Conservation (phyloP, 805 yeast species). For the Candida argentea region DNA sequence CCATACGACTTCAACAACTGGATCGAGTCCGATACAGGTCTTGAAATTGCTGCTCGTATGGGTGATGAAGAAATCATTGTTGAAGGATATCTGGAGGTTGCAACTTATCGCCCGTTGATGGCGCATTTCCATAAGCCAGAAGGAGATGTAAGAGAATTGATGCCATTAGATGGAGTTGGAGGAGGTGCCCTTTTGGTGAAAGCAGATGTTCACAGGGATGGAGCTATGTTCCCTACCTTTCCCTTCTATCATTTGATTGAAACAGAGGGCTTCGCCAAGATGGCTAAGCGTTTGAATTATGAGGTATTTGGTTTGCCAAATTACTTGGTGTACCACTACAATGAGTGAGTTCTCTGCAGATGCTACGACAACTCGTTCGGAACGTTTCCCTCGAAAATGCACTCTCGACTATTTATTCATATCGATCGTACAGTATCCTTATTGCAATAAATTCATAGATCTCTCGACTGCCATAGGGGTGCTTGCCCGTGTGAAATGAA, state of each 20-base stretch:
- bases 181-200: slow-evolving; percentile 94
- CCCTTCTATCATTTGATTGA: slow-evolving; percentile 95
- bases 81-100: slow-evolving; percentile 89
- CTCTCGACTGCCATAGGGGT: no score
- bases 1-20: slow-evolving; percentile 96
- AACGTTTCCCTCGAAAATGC: not conserved
- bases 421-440: not conserved
- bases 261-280: slow-evolving; percentile 97
- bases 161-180: slow-evolving; percentile 94
- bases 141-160: slow-evolving; percentile 55
- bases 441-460: not conserved
- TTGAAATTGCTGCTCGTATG: slow-evolving; percentile 61
- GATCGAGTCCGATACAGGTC: slow-evolving; percentile 79
- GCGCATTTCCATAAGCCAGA: slow-evolving; percentile 68
- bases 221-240: slow-evolving; percentile 99
- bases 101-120: slow-evolving; percentile 93
- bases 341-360: slow-evolving; percentile 39
- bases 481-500: no score
- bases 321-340: slow-evolving; percentile 84
- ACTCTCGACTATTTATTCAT: not conserved
- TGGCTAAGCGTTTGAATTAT: slow-evolving; percentile 93
- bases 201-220: slow-evolving; percentile 97
- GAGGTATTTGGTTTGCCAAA: slow-evolving; percentile 90
- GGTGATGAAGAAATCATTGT: slow-evolving; percentile 85
- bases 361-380: not conserved